Percentiles rank a stretch among this genome's conserved stretches.
Conservation (phyloP, 83 land plant genomes). For the Larix sibirica region DNA sequence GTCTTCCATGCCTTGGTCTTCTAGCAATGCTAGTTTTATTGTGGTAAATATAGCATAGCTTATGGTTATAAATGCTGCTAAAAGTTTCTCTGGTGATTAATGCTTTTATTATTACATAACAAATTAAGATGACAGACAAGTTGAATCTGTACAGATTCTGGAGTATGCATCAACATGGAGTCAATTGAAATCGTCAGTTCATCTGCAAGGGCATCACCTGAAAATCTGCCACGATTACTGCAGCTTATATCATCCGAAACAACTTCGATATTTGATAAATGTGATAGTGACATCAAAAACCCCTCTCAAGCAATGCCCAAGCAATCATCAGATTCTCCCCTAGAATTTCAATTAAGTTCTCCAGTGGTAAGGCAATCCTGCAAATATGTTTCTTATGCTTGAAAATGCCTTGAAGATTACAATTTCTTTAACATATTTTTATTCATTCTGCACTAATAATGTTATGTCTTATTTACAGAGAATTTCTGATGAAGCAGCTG, state of each 20-base stretch:
- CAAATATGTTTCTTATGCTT: neutral
- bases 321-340: neutral
- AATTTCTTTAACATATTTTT: neutral
- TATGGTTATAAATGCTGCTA: neutral
- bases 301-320: neutral
- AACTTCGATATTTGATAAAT: neutral
- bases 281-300: neutral
- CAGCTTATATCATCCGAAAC: constrained; percentile 6
- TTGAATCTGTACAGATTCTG: neutral
- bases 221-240: neutral
- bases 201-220: neutral
- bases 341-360: neutral
- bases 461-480: neutral
- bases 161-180: neutral
- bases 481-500: neutral
- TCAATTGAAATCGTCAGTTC: neutral
- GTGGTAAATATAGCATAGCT: neutral
- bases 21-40: neutral
- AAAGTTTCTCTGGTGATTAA: neutral
- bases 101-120: neutral
- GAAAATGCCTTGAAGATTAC: neutral
- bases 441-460: neutral
- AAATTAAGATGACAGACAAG: neutral
- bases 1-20: neutral
- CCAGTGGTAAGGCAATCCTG: neutral